Evolutionary conservation across 495 filamentous ascomycete genomes (phyloP), one percentile per base, ranked within the genome.

Genomic region (Aspergillus carlsbadensis): DNA sequence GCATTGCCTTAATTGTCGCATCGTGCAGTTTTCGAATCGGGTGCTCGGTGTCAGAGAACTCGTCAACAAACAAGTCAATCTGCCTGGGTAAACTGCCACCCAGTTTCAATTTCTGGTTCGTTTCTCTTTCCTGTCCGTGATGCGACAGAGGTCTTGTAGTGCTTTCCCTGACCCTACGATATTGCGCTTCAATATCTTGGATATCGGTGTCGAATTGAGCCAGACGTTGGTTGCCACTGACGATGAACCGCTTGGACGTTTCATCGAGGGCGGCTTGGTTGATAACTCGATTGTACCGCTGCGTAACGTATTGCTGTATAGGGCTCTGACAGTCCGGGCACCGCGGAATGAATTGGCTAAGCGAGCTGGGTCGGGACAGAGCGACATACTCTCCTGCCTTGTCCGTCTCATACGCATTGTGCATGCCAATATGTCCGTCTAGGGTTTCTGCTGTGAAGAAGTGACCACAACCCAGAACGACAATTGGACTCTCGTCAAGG

Each of bases 281-380:
- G 31, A 88, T 76, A 10, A 91, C 80, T 6, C 86, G 78, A 20
- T 84, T 81, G 61, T 92, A 91, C 11, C 87, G 84, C 77, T 0
- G 78, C 76, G 10, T 85, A 80, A 62, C 87, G 91, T 2, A 59
- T n/a, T 52, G 49, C 21, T 33, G 36, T n/a, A 52, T 52, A 0
- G 49, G 35, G 13, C 36, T 29, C 26, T 52, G 49, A 21, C 49
- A 52, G 22, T 52, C 49, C 3, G 49, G 49, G 29, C 49, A 52
- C 3, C 49, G 35, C 0, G 49, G 49, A 40, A 52, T n/a, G 21
- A 41, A 52, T 18, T 52, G 49, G 13, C 13, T 40, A 72, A 7
- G 86, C 81, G 65, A 85, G 90, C 6, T 62, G 71, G 67, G 70
- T 8, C 52, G 64, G 22, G 64, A 69, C 24, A 85, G 59, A 10